Evolutionary conservation across 2,329 filamentous ascomycete species (phyloP), one percentile per base, ranked within the genome.

Genomic region (Epichloe coenophiala): DNA sequence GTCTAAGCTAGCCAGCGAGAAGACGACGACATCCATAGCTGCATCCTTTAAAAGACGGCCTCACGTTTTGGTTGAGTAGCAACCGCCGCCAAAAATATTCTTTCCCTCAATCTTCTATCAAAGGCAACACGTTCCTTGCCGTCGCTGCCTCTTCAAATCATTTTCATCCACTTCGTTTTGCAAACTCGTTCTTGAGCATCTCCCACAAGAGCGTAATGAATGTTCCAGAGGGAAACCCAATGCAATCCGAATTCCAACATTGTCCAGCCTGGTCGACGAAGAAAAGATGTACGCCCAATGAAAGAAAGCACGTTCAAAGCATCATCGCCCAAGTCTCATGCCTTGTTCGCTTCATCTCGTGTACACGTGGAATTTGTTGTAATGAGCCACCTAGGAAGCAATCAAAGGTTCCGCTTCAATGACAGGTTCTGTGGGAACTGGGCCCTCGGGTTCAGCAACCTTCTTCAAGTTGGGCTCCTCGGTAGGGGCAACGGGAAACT

Each of bases 401-500:
- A 57, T 49, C 53, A 65, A 54, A 27, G 63, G 60, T 55, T 65
- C 55, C 54, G 62, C 55, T 45, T 58, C 57, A 15, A 60, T 54
- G 49, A 60, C 57, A 33, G 61, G 58, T 36, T 60, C 56, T 35
- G 57, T 60, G 35, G 65, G 56, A 19, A 60, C 42, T 27, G n/a
- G 15, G 21, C 55, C 58, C 48, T 54, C 59, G 47, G 61, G 57
- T 48, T 55, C 57, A 12, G 47, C 49, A 33, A 44, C 47, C 44
- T 50, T 49, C 40, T 51, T 52, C 12, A 39, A 39, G 35, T 45
- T 41, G 47, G 67, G 66, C 51, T 70, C 66, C 53, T 67, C 63
- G 13, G 63, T 68, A 15, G 68, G 67, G 53, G 66, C 58, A 31
- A 56, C 56, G 36, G 68, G 68, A 55, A 70, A 68, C 48, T 66